These are phyloP conservation scores for Penicillium manginii DNA, from an alignment of 495 filamentous ascomycete genomes.

Conservation along the genomic window DNA sequence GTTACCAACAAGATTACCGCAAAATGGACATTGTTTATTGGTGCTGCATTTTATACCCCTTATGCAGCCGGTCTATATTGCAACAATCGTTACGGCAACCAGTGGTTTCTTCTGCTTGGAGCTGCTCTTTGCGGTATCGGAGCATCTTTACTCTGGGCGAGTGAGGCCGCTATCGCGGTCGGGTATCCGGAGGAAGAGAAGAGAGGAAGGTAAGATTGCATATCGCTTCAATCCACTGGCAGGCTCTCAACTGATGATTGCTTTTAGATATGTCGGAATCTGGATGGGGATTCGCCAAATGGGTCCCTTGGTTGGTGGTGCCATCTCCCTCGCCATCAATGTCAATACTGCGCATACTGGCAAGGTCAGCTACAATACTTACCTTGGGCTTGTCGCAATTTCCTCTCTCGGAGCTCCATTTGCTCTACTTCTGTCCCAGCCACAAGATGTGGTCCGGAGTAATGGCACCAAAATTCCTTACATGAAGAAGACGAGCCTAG, in stretches of 20 bases:
- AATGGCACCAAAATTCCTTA: slow-evolving; percentile 50
- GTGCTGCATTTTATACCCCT: slow-evolving; percentile 58
- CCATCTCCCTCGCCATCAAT: slow-evolving; percentile 61
- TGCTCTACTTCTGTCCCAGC: slow-evolving; percentile 54
- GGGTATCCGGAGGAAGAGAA: slow-evolving; percentile 59
- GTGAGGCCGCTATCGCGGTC: slow-evolving; percentile 60
- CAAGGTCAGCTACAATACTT: slow-evolving; percentile 58
- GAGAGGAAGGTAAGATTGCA: slow-evolving; percentile 46
- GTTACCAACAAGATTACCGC: slow-evolving; percentile 58
- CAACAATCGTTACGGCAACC: slow-evolving; percentile 60
- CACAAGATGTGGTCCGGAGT: slow-evolving; percentile 55
- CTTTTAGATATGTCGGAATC: slow-evolving; percentile 45
- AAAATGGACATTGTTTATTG: slow-evolving; percentile 56
- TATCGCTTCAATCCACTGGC: no score
- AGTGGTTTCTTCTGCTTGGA: slow-evolving; percentile 61
- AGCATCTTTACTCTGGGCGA: slow-evolving; percentile 60
- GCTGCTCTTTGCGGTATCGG: slow-evolving; percentile 57
- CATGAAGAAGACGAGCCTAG: slow-evolving; percentile 44
- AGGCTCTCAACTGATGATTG: background rate
- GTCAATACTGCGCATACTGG: slow-evolving; percentile 46
- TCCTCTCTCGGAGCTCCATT: slow-evolving; percentile 57
- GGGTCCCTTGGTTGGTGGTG: slow-evolving; percentile 57
- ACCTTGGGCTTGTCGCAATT: slow-evolving; percentile 57
- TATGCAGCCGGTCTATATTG: slow-evolving; percentile 61
- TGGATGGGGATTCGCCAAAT: slow-evolving; percentile 62